Base-by-base conservation (phyloP, 2,329 filamentous ascomycete species). In the Graphium sp. region DNA sequence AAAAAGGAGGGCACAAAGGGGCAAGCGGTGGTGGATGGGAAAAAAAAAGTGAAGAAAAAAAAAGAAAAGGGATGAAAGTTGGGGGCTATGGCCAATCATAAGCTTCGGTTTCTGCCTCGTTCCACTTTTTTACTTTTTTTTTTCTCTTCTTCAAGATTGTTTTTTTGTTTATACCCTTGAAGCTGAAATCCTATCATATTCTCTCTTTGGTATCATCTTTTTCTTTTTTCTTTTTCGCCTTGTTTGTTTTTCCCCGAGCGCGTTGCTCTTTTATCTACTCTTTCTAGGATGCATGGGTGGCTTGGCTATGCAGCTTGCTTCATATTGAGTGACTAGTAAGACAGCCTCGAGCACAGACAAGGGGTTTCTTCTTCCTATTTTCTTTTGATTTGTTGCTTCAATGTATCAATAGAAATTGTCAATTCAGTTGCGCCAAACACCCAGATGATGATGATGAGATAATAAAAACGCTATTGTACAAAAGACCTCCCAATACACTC, bases 41-140 rank as follows among this genome's bases (percentile, higher is more conserved):
- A 31, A 29, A 19, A 34, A 29, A 24, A 14, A 30, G 23, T 15
- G 12, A 24, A 23, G 30, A 30, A 30, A 24, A 28, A 28, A 31
- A 17, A 12, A 31, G 25, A 26, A 18, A 25, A 26, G 24, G 17
- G 15, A 28, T 16, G 25, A 30, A 30, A 33, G 22, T 27, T 17
- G 21, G 13, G 31, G 17, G 5, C 22, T 22, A 21, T 16, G 18
- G 14, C 33, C 33, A 35, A 35, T 35, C 5, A 34, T 16, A 17
- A 20, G 11, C 20, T 16, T 6, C 21, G 20, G 28, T 22, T 22
- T 27, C 12, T 8, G 7, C 17, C 29, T 25, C 13, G n/a, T 13
- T 18, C 16, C 14, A 21, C 3, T 6, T 25, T 26, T 30, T 15
- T 30, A 15, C 18, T 20, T 25, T 14, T 25, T 15, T 18, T 12